These are phyloP conservation scores for Phytophthora brassicae DNA, from an alignment of 352 stramenopile genomes.

Conservation along the genomic window DNA sequence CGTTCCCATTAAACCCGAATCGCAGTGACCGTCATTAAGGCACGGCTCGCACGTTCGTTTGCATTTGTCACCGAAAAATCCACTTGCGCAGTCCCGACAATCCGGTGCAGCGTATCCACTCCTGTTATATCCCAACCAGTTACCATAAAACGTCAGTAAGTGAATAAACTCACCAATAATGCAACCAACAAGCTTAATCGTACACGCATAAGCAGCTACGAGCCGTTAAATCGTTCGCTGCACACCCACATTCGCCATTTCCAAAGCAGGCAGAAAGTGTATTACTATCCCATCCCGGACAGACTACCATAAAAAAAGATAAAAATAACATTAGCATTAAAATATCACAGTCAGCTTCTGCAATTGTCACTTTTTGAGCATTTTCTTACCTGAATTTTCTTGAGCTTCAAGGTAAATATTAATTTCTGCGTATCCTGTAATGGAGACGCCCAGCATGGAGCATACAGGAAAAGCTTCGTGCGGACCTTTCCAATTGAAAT, in stretches of 20 bases:
- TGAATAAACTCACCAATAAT: not conserved
- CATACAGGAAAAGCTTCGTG: slow-evolving; percentile 62
- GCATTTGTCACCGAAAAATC: slow-evolving; percentile 63
- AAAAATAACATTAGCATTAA: not conserved
- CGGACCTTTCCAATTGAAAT: slow-evolving; percentile 60
- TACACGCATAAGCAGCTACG: slow-evolving; percentile 74
- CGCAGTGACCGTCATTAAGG: slow-evolving; percentile 72
- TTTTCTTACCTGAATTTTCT: slow-evolving; percentile 60
- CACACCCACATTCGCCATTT: slow-evolving; percentile 75
- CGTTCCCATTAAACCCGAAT: slow-evolving; percentile 57
- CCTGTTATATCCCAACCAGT: slow-evolving; percentile 17
- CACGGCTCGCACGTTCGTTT: slow-evolving; percentile 66
- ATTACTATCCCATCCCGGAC: slow-evolving; percentile 70
- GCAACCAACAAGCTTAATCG: slow-evolving; percentile 14
- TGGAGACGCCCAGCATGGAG: slow-evolving; percentile 80
- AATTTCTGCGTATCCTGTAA: slow-evolving; percentile 71
- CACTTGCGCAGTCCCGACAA: slow-evolving; percentile 60
- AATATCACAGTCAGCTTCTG: not conserved
- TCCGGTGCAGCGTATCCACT: slow-evolving; percentile 68
- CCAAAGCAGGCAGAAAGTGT: slow-evolving; percentile 52
- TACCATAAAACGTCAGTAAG: not conserved
- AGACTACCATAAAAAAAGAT: slow-evolving; percentile 34
- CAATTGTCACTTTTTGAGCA: too few species aligned
- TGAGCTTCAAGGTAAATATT: slow-evolving; percentile 84
- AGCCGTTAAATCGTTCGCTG: slow-evolving; percentile 55